phyloP scores from a whole-genome alignment of 495 filamentous ascomycete genomes.

The Margaritispora aquatica region DNA sequence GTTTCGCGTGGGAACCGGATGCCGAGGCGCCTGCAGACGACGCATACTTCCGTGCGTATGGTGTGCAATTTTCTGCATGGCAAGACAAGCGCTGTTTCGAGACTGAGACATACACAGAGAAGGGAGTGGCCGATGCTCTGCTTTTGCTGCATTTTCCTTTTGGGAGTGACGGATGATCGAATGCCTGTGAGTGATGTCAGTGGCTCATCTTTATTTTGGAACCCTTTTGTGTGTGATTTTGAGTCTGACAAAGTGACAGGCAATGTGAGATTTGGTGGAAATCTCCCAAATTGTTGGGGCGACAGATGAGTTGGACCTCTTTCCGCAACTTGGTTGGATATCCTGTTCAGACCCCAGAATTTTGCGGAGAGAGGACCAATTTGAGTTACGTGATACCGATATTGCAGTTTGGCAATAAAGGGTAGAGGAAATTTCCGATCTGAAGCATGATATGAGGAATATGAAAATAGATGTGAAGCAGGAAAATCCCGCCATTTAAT shows the following conservation, averaged over 20 bases:
- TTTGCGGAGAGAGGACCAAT: neutral
- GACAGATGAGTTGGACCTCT: no score
- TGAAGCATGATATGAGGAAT: no score
- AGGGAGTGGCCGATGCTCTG: neutral
- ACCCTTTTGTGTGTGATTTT: neutral
- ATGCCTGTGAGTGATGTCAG: neutral
- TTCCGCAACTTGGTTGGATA: no score
- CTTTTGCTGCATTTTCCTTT: no score
- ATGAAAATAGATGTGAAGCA: no score
- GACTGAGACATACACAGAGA: neutral
- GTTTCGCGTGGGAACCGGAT: neutral
- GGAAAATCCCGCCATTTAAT: no score
- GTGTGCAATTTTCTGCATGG: neutral
- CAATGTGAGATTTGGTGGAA: no score
- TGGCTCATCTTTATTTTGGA: neutral
- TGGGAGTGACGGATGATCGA: neutral
- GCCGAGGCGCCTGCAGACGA: neutral
- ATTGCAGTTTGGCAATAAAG: no score
- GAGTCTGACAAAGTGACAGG: no score
- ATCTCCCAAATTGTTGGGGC: no score
- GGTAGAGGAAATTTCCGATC: no score
- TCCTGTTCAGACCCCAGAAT: neutral
- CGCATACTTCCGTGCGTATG: neutral
- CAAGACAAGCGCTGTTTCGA: neutral
- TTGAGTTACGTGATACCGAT: neutral